Conservation (phyloP, 192 early-diverging fungal species). For the Piromyces sp. region DNA sequence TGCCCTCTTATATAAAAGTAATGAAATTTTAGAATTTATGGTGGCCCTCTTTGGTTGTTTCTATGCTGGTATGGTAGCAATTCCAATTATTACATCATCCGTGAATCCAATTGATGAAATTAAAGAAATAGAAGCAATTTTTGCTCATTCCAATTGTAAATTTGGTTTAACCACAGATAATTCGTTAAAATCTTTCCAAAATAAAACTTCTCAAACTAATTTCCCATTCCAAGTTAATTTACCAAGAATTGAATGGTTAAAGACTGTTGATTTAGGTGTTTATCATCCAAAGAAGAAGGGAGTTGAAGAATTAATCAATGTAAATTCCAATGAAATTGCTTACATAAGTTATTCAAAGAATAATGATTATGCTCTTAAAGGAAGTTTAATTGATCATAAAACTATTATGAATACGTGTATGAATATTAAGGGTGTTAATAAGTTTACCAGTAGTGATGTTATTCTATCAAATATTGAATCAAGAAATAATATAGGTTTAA, state of each 20-base stretch:
- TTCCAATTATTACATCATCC: conserved; percentile 58
- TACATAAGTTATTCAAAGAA: conserved; percentile 76
- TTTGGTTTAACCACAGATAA: conserved; percentile 70
- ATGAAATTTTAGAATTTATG: conserved; percentile 67
- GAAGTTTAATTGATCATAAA: conserved; percentile 56
- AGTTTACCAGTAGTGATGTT: conserved; percentile 19
- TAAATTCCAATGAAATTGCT: conserved; percentile 36
- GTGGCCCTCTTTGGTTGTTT: conserved; percentile 67
- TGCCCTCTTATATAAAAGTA: conserved; percentile 61
- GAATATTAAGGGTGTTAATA: conserved; percentile 7
- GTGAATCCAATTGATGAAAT: conserved; percentile 34
- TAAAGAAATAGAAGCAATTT: conserved; percentile 55
- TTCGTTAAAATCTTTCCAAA: conserved; percentile 54
- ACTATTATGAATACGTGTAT: conserved; percentile 55
- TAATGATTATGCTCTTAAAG: conserved; percentile 67
- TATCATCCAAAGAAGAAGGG: conserved; percentile 38
- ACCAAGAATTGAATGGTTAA: conserved; percentile 57
- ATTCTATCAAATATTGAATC: conserved; percentile 59
- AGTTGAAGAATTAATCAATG: conserved; percentile 15
- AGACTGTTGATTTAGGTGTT: conserved; percentile 58
- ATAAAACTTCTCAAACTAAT: conserved; percentile 40
- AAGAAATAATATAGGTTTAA: conserved; percentile 61
- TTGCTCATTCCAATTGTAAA: conserved; percentile 41
- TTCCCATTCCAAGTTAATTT: conserved; percentile 32
- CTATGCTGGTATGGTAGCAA: conserved; percentile 60